Conservation (phyloP, 2,329 filamentous ascomycete species). For the Colletotrichum caudatum region DNA sequence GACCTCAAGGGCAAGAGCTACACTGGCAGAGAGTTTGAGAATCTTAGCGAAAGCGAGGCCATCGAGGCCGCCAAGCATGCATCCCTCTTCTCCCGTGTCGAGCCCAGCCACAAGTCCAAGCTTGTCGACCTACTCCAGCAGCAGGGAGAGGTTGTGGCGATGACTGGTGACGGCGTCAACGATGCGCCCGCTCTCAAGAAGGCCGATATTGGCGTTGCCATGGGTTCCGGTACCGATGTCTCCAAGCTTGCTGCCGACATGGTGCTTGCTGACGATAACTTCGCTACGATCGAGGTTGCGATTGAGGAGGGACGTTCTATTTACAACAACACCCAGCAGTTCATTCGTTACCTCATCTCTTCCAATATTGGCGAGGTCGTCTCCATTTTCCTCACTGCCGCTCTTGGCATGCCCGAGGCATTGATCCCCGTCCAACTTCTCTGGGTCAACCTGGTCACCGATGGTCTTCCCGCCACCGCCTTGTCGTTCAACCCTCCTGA, state of each 20-base stretch:
- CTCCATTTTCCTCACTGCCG: constrained; percentile 97
- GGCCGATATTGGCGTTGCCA: constrained; percentile 97
- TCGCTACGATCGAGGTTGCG: constrained; percentile 95
- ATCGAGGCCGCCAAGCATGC: constrained; percentile 86
- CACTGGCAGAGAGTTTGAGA: constrained; percentile 95
- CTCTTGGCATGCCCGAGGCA: constrained; percentile 96
- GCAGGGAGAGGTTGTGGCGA: constrained; percentile 93
- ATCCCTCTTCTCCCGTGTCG: constrained; percentile 94
- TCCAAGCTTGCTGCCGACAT: constrained; percentile 97
- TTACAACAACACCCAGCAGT: constrained; percentile 99
- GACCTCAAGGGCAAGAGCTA: constrained; percentile 92
- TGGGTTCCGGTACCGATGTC: constrained; percentile 98
- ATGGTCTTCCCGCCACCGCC: constrained; percentile 95
- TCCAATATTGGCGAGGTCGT: constrained; percentile 99
- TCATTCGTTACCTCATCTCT: constrained; percentile 98
- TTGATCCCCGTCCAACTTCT: constrained; percentile 96
- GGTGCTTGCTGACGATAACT: constrained; percentile 99
- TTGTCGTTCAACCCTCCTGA: constrained; percentile 99
- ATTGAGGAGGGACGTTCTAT: constrained; percentile 98
- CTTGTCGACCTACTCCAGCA: constrained; percentile 96
- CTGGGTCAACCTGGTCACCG: constrained; percentile 98
- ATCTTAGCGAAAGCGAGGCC: constrained; percentile 81
- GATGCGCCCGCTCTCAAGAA: constrained; percentile 98
- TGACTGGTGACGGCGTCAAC: constrained; percentile 99
- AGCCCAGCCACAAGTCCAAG: constrained; percentile 97